Conservation (phyloP, 805 yeast genomes). For the Cyberlindnera xishuangbannaensis region DNA sequence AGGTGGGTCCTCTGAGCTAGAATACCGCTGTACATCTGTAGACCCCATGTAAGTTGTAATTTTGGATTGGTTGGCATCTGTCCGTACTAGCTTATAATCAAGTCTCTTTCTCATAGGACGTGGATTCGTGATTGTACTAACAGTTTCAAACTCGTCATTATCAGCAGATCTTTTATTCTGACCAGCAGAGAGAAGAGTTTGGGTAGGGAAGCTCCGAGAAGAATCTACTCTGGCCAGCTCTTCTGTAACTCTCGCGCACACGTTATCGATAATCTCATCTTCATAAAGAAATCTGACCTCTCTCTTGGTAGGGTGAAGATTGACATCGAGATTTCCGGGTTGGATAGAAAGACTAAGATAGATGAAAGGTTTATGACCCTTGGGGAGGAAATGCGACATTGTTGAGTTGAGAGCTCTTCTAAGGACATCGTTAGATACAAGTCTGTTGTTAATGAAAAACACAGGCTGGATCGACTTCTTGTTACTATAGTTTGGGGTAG, state of each 20-base stretch:
- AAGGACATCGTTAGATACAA: constrained; percentile 79
- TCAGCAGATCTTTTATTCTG: constrained; percentile 22
- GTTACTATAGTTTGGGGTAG: constrained; percentile 65
- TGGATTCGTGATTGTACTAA: too few relatives aligned
- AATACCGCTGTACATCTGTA: too few relatives aligned
- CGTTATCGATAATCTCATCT: constrained; percentile 69
- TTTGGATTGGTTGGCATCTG: constrained; percentile 60
- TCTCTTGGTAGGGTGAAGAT: constrained; percentile 92
- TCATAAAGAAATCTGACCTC: constrained; percentile 85
- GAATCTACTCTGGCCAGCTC: constrained; percentile 53
- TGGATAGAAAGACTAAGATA: constrained; percentile 64
- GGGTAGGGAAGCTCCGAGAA: constrained; percentile 64
- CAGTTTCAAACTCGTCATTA: constrained; percentile 5
- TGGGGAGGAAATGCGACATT: constrained; percentile 52
- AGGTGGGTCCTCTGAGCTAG: too few relatives aligned
- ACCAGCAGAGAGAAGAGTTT: constrained; percentile 39
- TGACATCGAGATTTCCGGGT: constrained; percentile 79
- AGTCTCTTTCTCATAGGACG: constrained; percentile 35
- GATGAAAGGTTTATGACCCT: constrained; percentile 70
- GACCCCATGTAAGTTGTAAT: constrained; percentile 34
- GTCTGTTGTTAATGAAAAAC: constrained; percentile 78
- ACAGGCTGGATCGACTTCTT: constrained; percentile 64
- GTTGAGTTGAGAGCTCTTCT: constrained; percentile 55
- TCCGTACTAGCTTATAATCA: constrained; percentile 65
- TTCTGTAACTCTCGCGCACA: constrained; percentile 45